Conservation (phyloP, 2,329 filamentous ascomycete species). For the Fusarium coffeatum region DNA sequence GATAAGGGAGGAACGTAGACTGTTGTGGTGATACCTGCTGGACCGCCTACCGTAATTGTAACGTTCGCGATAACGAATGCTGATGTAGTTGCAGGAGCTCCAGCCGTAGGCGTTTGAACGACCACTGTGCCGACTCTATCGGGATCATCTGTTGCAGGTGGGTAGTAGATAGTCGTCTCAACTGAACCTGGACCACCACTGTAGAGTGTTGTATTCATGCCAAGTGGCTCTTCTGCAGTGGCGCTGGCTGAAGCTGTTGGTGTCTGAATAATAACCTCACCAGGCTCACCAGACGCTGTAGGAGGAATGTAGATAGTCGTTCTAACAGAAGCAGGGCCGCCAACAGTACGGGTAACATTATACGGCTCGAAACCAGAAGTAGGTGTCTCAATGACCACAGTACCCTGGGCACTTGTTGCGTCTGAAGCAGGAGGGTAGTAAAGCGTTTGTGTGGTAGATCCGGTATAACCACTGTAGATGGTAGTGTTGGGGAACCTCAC, state of each 20-base stretch:
- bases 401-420: background rate
- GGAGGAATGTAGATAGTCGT: conserved; percentile 10
- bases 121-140: conserved; percentile 5
- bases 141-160: background rate
- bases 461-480: background rate
- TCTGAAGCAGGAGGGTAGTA: background rate
- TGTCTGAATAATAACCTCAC: conserved; percentile 11
- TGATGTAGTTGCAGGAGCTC: background rate
- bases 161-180: conserved; percentile 9
- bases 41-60: background rate
- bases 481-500: background rate
- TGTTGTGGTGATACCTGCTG: background rate
- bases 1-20: background rate
- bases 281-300: conserved; percentile 4
- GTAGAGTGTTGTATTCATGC: conserved; percentile 1
- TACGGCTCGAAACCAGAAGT: background rate
- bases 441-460: background rate
- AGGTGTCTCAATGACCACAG: conserved; percentile 6
- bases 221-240: background rate
- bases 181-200: conserved; percentile 5
- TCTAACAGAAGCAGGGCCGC: conserved; percentile 1
- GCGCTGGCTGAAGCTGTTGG: background rate
- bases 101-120: conserved; percentile 13
- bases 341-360: conserved; percentile 4
- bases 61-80: background rate